phyloP scores from a whole-genome alignment of 768 basidiomycete genomes.

The Nidularia sp. region DNA sequence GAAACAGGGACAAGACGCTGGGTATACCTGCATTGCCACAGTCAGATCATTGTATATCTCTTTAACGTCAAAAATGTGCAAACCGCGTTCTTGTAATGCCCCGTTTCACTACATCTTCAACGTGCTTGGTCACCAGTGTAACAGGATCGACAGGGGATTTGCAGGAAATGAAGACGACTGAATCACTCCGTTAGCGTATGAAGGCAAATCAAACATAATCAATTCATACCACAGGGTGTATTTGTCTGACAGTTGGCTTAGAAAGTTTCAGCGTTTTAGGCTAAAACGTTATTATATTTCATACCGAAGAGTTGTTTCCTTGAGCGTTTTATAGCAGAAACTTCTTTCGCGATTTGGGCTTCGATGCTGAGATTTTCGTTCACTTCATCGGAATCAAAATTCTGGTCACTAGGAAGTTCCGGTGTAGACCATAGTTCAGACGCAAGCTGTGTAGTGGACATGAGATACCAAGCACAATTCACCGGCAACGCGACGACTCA shows the following conservation, averaged over 20 bases:
- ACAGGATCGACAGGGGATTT: slow-evolving; percentile 77
- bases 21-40: slow-evolving; percentile 43
- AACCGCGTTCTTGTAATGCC: slow-evolving; percentile 67
- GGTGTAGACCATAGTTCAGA: slow-evolving; percentile 65
- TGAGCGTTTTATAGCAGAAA: slow-evolving; percentile 66
- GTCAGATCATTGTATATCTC: neutral
- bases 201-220: neutral
- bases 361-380: slow-evolving; percentile 55
- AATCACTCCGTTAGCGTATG: slow-evolving; percentile 1
- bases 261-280: slow-evolving; percentile 1
- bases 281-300: neutral
- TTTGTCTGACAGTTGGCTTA: slow-evolving; percentile 75
- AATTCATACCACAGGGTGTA: slow-evolving; percentile 65
- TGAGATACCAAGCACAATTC: no score
- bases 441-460: slow-evolving; percentile 45
- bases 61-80: no score
- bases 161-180: slow-evolving; percentile 80
- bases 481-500: slow-evolving; percentile 22
- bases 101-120: slow-evolving; percentile 57
- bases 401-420: slow-evolving; percentile 10
- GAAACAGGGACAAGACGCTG: slow-evolving; percentile 73
- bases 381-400: slow-evolving; percentile 28
- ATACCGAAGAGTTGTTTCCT: slow-evolving; percentile 62
- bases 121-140: slow-evolving; percentile 57
- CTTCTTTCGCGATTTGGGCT: slow-evolving; percentile 66